Evolutionary conservation across 768 basidiomycete species (phyloP), one percentile per base, ranked within the genome.

Genomic region (Tricholoma saponaceum): DNA sequence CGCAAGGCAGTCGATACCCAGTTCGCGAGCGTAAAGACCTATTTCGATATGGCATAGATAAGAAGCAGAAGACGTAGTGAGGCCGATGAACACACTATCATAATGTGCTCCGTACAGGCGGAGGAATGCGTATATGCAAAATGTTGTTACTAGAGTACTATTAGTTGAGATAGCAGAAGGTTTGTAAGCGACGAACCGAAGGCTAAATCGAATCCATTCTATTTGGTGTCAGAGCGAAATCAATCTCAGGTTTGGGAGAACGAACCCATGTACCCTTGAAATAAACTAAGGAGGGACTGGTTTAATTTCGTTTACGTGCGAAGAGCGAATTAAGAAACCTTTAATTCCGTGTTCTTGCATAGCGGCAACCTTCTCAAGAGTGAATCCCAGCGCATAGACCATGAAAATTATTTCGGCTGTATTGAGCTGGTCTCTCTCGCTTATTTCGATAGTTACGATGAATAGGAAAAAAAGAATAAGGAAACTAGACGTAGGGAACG

Each of bases 321-420:
- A 8, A 35, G 16, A n/a, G 16, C 22, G 18, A 51, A 49, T 9
- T 6, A 22, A 68, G n/a, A 39, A 44, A 90, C 95, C 92, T 82
- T 82, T 86, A 50, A 98, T 85, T 4, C 95, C 95, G 67, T 94
- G 94, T 69, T 98, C 95, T 68, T 97, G 92, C 87, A 96, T 93
- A 3, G 93, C 89, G 20, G 95, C 95, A 8, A 95, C 75, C 69
- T 94, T 96, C 68, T 98, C 95, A 18, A 98, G 77, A 0, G 91
- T 83, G 70, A 97, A 98, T 0, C 95, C 95, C 63, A 86, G 72
- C 1, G 83, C 79, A 66, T 87, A 90, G 3, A 85, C 62, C 84
- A 97, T 93, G 69, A 98, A 98, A 1, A 81, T 49, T 1, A 79
- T 63, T 68, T 98, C 95, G 3, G 83, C 69, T 1, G 64, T 56